Percentiles rank a stretch among this genome's conserved stretches.
Evolutionary conservation across 2,329 filamentous ascomycete species (phyloP).

Genomic region (Drechslerella dactyloides): DNA sequence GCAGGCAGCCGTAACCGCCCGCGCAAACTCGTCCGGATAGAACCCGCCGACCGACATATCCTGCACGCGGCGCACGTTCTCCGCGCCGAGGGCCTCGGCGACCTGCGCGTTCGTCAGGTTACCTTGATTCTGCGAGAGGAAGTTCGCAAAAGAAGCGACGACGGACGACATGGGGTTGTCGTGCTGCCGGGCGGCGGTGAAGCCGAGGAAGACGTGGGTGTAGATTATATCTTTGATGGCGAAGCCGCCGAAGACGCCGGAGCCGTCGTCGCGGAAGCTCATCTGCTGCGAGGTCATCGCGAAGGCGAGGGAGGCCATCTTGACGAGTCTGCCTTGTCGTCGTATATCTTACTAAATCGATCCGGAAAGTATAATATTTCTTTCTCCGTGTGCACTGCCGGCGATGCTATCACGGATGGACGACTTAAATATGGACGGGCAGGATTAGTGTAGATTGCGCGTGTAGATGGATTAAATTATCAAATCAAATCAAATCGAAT

Average conservation of each 20-base stretch:
- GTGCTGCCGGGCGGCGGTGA: conserved; percentile 25
- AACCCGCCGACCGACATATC: conserved; percentile 20
- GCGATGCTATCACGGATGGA: too few species aligned
- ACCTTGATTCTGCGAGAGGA: background rate
- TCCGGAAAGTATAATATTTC: too few species aligned
- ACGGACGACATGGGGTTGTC: conserved; percentile 26
- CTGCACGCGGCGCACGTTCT: conserved; percentile 11
- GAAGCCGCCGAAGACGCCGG: conserved; percentile 22
- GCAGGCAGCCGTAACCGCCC: conserved; percentile 11
- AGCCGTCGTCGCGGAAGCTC: conserved; percentile 13
- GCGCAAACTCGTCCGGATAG: conserved; percentile 7
- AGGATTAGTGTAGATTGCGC: too few species aligned
- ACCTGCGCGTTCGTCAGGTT: conserved; percentile 16
- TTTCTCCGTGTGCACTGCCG: too few species aligned
- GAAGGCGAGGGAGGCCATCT: conserved; percentile 40
- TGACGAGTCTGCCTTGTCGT: too few species aligned
- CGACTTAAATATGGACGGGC: too few species aligned
- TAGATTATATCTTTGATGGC: conserved; percentile 14
- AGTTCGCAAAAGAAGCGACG: conserved; percentile 12
- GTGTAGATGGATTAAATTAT: background rate
- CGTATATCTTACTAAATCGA: too few species aligned
- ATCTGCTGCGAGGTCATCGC: conserved; percentile 15
- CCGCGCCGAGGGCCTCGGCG: conserved; percentile 17
- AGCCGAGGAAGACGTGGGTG: conserved; percentile 25
- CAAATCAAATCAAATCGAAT: background rate